Evolutionary conservation across 192 early-diverging fungal species (phyloP), one percentile per base, ranked within the genome.

Genomic region (Coemansia aciculifera): DNA sequence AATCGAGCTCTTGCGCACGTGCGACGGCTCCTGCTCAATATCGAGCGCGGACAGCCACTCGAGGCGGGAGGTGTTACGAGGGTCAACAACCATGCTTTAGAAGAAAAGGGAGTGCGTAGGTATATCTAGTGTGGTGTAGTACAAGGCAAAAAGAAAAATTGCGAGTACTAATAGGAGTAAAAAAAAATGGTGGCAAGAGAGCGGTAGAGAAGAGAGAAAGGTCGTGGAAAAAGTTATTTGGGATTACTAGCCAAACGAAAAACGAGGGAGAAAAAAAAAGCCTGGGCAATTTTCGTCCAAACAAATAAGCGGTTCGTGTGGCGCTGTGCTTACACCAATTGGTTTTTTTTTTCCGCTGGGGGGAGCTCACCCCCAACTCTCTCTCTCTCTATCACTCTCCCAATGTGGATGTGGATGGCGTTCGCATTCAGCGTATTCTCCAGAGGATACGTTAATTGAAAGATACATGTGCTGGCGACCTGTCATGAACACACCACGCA

Each of bases 1-100:
- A 39, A 94, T 93, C 52, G 90, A 90, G 31, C 89, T 90, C 79
- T 92, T 92, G 69, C 92, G 89, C 56, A 86, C 72, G 31, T 81
- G 85, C 27, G 66, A 64, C 7, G 86, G 87, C 46, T 87, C 77
- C 43, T 78, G 68, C 64, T 82, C 86, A 56, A 91, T 88, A 61
- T 80, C 81, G 51, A 93, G 84, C 51, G 85, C 76, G 40, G 90
- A 81, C 39, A 92, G 73, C 90, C 92, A 92, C 78, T 90, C 78
- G 36, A 93, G 85, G 69, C 86, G 89, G 49, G 86, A 86, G n/a
- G 84, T 86, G 70, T 78, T 84, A 71, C 81, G 81, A 5, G 81
- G 73, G 70, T 84, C 81, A 32, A 79, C 72, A 40, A 75, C 69
- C 72, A 71, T 79, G 69, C 29, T 39, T 43, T 63, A 34, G 31